Base-by-base conservation (phyloP, 495 filamentous ascomycete genomes). In the Penicillium coffeae region DNA sequence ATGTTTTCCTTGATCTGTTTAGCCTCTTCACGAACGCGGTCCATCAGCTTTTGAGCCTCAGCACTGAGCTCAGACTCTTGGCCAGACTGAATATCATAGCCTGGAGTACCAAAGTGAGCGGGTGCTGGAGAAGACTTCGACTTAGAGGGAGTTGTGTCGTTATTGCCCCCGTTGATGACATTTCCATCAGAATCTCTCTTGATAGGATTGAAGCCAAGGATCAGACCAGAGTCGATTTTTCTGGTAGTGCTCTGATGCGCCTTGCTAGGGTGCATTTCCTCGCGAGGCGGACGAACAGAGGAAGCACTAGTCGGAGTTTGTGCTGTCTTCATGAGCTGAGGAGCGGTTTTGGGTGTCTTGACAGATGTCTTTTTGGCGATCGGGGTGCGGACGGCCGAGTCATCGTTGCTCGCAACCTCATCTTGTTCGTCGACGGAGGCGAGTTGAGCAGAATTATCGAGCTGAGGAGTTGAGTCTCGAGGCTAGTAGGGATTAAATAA, bases 241-340 rank as follows among this genome's bases (percentile, higher is more conserved):
- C 81, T 81, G n/a, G 77, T 79, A 50, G 84, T 89, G 55, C 82
- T 89, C 22, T 77, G 72, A 42, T 86, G 86, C 22, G 75, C 79
- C 60, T 85, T 85, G 76, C 81, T 86, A 33, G 87, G 87, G 58
- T 90, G 87, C 85, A 89, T 89, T 59, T 89, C 86, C 27, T 81
- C 77, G 44, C 71, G 72, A 37, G 83, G 66, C 3, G 84, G 81
- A 47, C 71, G 66, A 18, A 65, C 37, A 14, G 62, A 49, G 18
- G 58, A 51, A 10, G 40, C 52, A 10, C 64, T 73, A 13, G 68
- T 74, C 21, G 78, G 78, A 2, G 78, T 81, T 58, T 81, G 80
- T 8, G 76, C 66, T 9, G 70, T 71, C 10, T 37, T 20, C 22
- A 39, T 18, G 16, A 55, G 56, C 25, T 42, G 47, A 20, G 56